Conservation (phyloP, 1,284 basidiomycete species). For the Ceraceosorus guamensis region DNA sequence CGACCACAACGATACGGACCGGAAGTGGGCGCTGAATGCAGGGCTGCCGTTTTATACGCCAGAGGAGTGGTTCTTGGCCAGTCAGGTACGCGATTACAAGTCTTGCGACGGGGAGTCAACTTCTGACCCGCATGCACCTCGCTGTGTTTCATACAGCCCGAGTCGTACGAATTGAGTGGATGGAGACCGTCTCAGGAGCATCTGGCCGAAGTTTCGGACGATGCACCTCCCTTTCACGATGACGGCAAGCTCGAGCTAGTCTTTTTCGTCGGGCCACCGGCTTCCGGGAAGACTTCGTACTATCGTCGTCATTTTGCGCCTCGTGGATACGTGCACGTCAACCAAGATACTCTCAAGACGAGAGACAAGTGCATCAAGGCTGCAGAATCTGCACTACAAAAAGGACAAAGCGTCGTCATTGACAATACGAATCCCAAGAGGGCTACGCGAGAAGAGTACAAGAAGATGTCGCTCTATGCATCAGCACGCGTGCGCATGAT, state of each 20-base stretch:
- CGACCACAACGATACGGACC: constrained; percentile 40
- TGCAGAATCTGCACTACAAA: constrained; percentile 57
- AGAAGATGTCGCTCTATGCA: constrained; percentile 13
- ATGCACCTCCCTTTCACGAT: not conserved
- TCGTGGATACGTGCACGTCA: constrained; percentile 56
- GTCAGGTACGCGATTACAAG: constrained; percentile 2
- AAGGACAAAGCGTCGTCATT: constrained; percentile 42
- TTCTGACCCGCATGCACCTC: not conserved
- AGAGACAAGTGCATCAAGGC: constrained; percentile 67
- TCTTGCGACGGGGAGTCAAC: too few relatives aligned
- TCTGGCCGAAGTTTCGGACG: not conserved
- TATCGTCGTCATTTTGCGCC: constrained; percentile 65
- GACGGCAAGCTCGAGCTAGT: constrained; percentile 56
- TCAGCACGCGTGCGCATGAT: constrained; percentile 16
- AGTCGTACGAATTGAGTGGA: constrained; percentile 3
- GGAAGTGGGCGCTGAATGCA: constrained; percentile 43
- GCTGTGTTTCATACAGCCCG: constrained; percentile 2
- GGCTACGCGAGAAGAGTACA: constrained; percentile 22
- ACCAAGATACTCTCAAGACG: constrained; percentile 57
- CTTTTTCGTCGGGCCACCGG: constrained; percentile 79
- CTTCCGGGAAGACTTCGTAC: constrained; percentile 77
- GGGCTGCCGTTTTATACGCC: constrained; percentile 39
- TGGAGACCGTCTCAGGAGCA: not conserved
- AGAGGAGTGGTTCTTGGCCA: constrained; percentile 36
- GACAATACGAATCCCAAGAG: constrained; percentile 32